These are phyloP conservation scores for Fusarium coicis DNA, from an alignment of 2,329 filamentous ascomycete species.

Conservation along the genomic window DNA sequence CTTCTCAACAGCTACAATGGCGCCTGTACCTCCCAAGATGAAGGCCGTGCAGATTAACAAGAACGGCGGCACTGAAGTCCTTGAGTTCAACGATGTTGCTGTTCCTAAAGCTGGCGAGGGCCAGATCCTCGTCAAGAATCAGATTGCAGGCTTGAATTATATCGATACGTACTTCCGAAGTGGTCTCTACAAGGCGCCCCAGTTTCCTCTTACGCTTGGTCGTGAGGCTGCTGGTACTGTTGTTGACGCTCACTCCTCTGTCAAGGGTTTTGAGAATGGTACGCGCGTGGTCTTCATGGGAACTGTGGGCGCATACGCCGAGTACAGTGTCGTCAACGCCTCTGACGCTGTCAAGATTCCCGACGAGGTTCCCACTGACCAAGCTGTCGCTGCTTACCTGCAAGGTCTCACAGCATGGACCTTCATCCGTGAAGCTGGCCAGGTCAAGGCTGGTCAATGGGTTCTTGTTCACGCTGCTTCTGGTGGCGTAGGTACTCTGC, in stretches of 20 bases:
- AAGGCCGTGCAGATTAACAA: constrained; percentile 74
- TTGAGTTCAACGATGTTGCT: constrained; percentile 75
- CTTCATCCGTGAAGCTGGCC: constrained; percentile 79
- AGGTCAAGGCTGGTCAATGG: constrained; percentile 82
- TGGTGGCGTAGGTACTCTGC: constrained; percentile 80
- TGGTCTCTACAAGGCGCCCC: constrained; percentile 77
- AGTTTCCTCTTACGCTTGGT: constrained; percentile 79
- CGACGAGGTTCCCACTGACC: constrained; percentile 66
- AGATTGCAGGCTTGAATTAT: constrained; percentile 84
- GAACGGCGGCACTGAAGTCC: constrained; percentile 74
- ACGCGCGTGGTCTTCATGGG: constrained; percentile 78
- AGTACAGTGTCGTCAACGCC: constrained; percentile 66
- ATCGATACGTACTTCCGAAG: constrained; percentile 93
- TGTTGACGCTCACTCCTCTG: constrained; percentile 66
- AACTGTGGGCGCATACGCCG: constrained; percentile 61
- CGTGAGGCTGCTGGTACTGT: constrained; percentile 82
- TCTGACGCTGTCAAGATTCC: constrained; percentile 72
- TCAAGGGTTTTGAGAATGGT: constrained; percentile 68
- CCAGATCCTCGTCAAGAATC: constrained; percentile 83
- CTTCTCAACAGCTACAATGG: constrained; percentile 65
- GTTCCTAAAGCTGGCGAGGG: constrained; percentile 75
- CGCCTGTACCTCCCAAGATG: constrained; percentile 77
- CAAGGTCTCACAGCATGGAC: constrained; percentile 88
- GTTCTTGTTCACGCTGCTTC: constrained; percentile 87
- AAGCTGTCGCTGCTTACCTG: constrained; percentile 76